Evolutionary conservation across 371 early-diverging fungal genomes (phyloP), one percentile per base, ranked within the genome.

Genomic region (Chytridiales sp.): DNA sequence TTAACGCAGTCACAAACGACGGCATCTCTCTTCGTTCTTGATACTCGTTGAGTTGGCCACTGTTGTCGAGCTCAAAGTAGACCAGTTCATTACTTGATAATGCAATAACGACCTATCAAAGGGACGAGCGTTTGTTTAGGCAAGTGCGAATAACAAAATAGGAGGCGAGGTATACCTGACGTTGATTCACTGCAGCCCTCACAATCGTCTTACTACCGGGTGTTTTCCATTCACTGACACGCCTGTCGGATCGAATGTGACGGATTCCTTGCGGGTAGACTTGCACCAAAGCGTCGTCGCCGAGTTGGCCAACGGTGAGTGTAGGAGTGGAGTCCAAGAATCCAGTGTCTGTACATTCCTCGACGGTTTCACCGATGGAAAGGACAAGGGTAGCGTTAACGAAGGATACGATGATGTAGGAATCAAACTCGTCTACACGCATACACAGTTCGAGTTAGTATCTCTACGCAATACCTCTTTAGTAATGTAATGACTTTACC

Each of bases 221-320:
- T 11, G 93, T 82, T 51, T 82, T 83, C 99, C 99, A 98, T 72
- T 96, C 97, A 62, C 87, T 91, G 0, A 94, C 92, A 19, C 94
- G 90, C 2, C 83, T 77, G 68, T 94, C 94, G 6, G 87, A 74
- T 24, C 83, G 81, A 49, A 95, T 92, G 65, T 93, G 93, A 27
- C 95, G 85, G 49, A 95, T 87, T 19, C 94, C 94, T 26, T 86
- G 82, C 17, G 96, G 91, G 57, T 87, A 82, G n/a, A 83, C 74
- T 72, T 98, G 99, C 41, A 97, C 81, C n/a, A 97, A 59, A 0
- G 91, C 85, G 72, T 91, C 92, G 54, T 90, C 92, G 1, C 91
- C 94, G 1, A 95, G 64, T 64, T 90, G 90, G 39, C 87, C 89
- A 1, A 95, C 89, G 9, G 82, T 81, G 31, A 97, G 69, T 0